phyloP scores from a whole-genome alignment of 345 rosid species.

The Crucihimalaya himalaica region DNA sequence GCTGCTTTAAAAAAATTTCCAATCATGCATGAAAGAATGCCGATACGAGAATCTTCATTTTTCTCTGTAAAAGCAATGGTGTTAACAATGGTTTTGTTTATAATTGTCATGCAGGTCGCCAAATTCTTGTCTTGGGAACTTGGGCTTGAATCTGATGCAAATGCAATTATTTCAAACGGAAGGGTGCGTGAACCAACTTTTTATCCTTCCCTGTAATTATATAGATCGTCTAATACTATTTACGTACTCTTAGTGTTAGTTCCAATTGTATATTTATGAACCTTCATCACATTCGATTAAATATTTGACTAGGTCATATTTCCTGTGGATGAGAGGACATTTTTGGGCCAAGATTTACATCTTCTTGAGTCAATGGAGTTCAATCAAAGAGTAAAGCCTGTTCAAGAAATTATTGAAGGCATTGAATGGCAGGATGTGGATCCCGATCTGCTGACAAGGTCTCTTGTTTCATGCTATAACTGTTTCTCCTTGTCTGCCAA shows the following conservation, averaged over 20 bases:
- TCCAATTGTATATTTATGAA: not conserved
- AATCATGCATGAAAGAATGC: constrained; percentile 23
- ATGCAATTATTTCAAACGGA: constrained; percentile 88
- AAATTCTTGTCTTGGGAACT: constrained; percentile 61
- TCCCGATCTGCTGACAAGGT: constrained; percentile 94
- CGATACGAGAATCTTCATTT: constrained; percentile 1
- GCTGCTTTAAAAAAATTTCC: constrained; percentile 13
- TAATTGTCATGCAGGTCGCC: constrained; percentile 55
- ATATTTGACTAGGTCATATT: constrained; percentile 56
- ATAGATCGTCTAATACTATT: not conserved
- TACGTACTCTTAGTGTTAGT: not conserved
- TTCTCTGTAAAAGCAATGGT: constrained; percentile 7
- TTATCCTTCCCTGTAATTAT: not conserved
- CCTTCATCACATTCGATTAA: constrained; percentile 5
- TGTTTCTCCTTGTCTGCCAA: constrained; percentile 19
- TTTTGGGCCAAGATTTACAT: constrained; percentile 78
- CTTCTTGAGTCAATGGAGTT: constrained; percentile 92
- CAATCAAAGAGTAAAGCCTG: constrained; percentile 75
- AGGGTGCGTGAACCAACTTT: constrained; percentile 55
- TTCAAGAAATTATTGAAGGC: constrained; percentile 76
- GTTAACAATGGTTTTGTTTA: constrained; percentile 21
- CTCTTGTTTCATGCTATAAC: constrained; percentile 27
- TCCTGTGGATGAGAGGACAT: constrained; percentile 58
- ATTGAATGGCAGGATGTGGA: constrained; percentile 79
- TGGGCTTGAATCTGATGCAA: constrained; percentile 66